Percentiles rank a stretch among this genome's conserved stretches.
These are phyloP conservation scores for Auricularia cornea DNA, from an alignment of 768 basidiomycete species.

Conservation along the genomic window DNA sequence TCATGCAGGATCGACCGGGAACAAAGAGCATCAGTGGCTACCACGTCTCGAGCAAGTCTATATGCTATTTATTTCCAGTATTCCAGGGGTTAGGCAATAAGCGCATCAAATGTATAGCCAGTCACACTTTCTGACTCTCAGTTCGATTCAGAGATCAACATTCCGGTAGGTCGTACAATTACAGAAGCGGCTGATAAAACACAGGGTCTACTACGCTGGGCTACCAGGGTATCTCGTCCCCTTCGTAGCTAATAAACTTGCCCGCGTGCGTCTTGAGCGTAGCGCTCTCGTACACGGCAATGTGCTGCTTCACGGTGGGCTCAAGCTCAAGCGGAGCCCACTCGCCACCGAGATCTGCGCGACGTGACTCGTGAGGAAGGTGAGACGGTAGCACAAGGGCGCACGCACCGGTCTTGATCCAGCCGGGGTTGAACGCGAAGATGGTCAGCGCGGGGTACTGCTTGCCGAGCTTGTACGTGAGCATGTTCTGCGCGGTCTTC, in stretches of 20 bases:
- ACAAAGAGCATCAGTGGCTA: too few species aligned
- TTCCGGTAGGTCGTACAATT: too few species aligned
- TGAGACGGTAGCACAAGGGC: neutral
- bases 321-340: conserved; percentile 21
- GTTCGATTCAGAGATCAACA: too few species aligned
- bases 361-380: too few species aligned
- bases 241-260: conserved; percentile 24
- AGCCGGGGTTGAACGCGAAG: conserved; percentile 28
- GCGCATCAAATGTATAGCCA: too few species aligned
- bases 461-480: conserved; percentile 30
- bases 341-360: conserved; percentile 29
- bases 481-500: conserved; percentile 34
- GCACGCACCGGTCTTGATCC: conserved; percentile 31
- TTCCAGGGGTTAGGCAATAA: too few species aligned
- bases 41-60: too few species aligned
- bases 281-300: conserved; percentile 20
- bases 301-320: conserved; percentile 21
- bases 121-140: too few species aligned
- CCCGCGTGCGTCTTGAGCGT: conserved; percentile 20
- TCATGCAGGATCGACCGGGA: too few species aligned
- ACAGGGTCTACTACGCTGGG: too few species aligned
- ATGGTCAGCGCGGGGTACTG: conserved; percentile 25
- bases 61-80: too few species aligned
- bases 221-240: conserved; percentile 25
- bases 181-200: too few species aligned